Percentiles rank a stretch among this genome's conserved stretches.
phyloP scores from a whole-genome alignment of 192 early-diverging fungal species.

The Podila epigama region DNA sequence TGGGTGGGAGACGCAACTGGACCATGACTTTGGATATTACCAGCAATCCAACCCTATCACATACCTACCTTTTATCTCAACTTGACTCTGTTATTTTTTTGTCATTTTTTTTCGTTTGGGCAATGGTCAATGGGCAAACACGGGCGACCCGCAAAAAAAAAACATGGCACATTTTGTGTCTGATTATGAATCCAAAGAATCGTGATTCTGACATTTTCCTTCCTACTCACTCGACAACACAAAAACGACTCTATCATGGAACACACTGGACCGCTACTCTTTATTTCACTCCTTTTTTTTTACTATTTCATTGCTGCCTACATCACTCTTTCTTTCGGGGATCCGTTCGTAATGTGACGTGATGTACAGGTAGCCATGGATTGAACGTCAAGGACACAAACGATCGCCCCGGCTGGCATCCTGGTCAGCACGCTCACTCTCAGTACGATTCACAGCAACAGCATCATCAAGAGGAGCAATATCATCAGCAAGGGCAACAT shows the following conservation, averaged over 20 bases:
- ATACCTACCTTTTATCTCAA: not conserved
- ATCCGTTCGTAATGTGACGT: no score
- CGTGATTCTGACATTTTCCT: constrained; percentile 44
- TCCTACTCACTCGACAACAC: not conserved
- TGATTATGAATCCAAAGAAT: constrained; percentile 9
- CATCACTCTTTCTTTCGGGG: no score
- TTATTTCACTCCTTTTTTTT: no score
- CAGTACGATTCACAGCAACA: not conserved
- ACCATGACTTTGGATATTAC: not conserved
- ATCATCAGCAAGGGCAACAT: not conserved
- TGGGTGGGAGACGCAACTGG: not conserved
- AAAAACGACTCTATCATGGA: no score
- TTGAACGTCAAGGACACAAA: not conserved
- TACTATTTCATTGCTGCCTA: no score
- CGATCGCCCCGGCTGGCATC: not conserved
- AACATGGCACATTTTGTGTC: not conserved
- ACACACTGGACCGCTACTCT: no score
- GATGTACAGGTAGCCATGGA: not conserved
- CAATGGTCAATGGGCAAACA: no score
- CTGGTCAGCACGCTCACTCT: not conserved
- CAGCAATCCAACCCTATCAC: not conserved
- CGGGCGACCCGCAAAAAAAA: no score
- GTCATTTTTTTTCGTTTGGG: not conserved
- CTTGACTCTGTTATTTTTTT: not conserved
- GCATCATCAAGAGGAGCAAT: not conserved